These are phyloP conservation scores for Didymella sp. DNA, from an alignment of 2,329 filamentous ascomycete genomes.

Conservation along the genomic window DNA sequence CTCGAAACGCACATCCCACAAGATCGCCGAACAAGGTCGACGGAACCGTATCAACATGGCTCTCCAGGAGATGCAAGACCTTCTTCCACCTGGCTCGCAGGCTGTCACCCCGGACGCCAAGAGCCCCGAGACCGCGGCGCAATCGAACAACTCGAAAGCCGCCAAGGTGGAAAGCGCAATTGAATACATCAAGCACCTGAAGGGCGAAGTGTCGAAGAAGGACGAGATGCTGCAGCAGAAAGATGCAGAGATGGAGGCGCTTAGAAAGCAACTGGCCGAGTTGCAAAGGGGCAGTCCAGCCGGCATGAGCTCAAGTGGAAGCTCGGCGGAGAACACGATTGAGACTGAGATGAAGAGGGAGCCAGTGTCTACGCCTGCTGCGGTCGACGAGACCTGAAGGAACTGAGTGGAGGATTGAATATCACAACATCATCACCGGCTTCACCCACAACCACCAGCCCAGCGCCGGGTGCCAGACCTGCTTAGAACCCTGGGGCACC, in stretches of 20 bases:
- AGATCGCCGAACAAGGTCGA: conserved; percentile 95
- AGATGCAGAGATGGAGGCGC: conserved; percentile 64
- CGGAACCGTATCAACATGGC: conserved; percentile 95
- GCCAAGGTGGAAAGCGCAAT: conserved; percentile 98
- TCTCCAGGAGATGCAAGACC: conserved; percentile 84
- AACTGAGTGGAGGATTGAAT: background rate
- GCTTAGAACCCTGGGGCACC: background rate
- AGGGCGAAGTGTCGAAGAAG: conserved; percentile 73
- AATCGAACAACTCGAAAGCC: conserved; percentile 73
- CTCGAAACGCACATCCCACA: conserved; percentile 96
- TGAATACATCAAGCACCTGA: conserved; percentile 87
- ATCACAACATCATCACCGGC: background rate
- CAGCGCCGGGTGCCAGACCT: background rate
- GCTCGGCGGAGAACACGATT: background rate
- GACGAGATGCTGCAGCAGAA: conserved; percentile 69
- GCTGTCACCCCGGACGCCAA: conserved; percentile 36
- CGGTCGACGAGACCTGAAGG: conserved; percentile 16
- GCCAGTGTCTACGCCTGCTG: conserved; percentile 7
- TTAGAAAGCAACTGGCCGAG: conserved; percentile 59
- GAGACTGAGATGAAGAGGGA: conserved; percentile 12
- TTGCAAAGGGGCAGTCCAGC: conserved; percentile 33
- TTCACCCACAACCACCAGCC: background rate
- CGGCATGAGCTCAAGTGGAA: conserved; percentile 1
- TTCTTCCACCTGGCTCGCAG: conserved; percentile 69
- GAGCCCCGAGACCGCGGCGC: conserved; percentile 49